phyloP scores from a whole-genome alignment of 441 rosid species.

The Erodium texanum region DNA sequence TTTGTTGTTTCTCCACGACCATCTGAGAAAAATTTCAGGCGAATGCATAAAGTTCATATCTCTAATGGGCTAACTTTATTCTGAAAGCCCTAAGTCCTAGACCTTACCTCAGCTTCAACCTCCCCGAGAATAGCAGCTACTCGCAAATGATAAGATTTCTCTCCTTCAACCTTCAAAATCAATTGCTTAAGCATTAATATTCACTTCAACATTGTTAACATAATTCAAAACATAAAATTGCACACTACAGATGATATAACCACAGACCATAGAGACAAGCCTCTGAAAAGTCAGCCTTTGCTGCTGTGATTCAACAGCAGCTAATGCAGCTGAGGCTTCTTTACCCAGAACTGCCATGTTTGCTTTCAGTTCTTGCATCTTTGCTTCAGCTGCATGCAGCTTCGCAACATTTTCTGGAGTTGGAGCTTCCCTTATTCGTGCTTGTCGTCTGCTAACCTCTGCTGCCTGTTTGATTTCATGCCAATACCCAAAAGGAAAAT shows the following conservation, averaged over 20 bases:
- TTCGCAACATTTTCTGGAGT: slow-evolving; percentile 82
- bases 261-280: slow-evolving; percentile 70
- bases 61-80: slow-evolving; percentile 5
- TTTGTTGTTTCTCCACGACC: slow-evolving; percentile 86
- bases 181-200: slow-evolving; percentile 10
- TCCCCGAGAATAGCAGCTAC: slow-evolving; percentile 85
- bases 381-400: slow-evolving; percentile 79
- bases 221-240: neutral
- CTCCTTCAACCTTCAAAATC: slow-evolving; percentile 72
- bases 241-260: slow-evolving; percentile 47
- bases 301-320: slow-evolving; percentile 90
- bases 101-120: slow-evolving; percentile 91
- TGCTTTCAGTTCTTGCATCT: slow-evolving; percentile 71
- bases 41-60: slow-evolving; percentile 17
- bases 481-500: slow-evolving; percentile 13
- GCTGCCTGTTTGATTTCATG: slow-evolving; percentile 40
- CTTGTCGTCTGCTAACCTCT: slow-evolving; percentile 64
- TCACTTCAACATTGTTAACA: neutral
- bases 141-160: slow-evolving; percentile 72
- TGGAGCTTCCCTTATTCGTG: slow-evolving; percentile 66
- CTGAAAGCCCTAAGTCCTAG: slow-evolving; percentile 1
- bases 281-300: slow-evolving; percentile 81
- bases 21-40: slow-evolving; percentile 37
- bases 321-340: slow-evolving; percentile 91
- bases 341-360: slow-evolving; percentile 93